These are phyloP conservation scores for Colletotrichum musicola DNA, from an alignment of 2,329 filamentous ascomycete species.

Conservation along the genomic window DNA sequence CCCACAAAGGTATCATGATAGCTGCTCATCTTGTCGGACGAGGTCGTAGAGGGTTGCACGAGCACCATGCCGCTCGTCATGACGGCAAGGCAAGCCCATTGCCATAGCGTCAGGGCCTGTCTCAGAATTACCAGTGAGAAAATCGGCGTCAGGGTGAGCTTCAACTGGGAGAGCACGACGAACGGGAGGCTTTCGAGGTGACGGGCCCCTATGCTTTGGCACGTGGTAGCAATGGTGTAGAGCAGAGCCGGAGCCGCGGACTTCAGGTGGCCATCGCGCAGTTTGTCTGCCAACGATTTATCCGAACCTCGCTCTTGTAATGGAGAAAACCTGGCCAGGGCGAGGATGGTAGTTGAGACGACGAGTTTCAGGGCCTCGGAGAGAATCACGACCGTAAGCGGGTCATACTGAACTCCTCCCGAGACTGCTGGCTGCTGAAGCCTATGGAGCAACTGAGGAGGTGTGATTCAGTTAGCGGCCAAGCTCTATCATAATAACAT, in stretches of 20 bases:
- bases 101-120: neutral
- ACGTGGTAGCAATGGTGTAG: neutral
- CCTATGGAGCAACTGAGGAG: neutral
- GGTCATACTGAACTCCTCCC: neutral
- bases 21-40: neutral
- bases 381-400: constrained; percentile 2
- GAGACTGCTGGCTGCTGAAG: neutral
- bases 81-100: constrained; percentile 7
- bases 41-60: neutral
- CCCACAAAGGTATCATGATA: neutral
- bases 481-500: neutral
- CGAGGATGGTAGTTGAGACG: neutral
- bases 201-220: constrained; percentile 8
- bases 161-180: constrained; percentile 19
- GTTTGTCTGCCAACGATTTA: neutral
- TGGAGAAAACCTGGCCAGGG: neutral
- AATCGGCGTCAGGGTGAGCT: constrained; percentile 8
- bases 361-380: neutral
- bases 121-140: constrained; percentile 6
- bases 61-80: constrained; percentile 7
- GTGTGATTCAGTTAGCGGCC: too few relatives aligned
- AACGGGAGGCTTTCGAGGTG: neutral
- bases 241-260: constrained; percentile 12
- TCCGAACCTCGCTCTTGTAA: neutral
- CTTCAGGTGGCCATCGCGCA: neutral